These are phyloP conservation scores for Tympanopsis confertula DNA, from an alignment of 2,329 filamentous ascomycete species.

Conservation along the genomic window DNA sequence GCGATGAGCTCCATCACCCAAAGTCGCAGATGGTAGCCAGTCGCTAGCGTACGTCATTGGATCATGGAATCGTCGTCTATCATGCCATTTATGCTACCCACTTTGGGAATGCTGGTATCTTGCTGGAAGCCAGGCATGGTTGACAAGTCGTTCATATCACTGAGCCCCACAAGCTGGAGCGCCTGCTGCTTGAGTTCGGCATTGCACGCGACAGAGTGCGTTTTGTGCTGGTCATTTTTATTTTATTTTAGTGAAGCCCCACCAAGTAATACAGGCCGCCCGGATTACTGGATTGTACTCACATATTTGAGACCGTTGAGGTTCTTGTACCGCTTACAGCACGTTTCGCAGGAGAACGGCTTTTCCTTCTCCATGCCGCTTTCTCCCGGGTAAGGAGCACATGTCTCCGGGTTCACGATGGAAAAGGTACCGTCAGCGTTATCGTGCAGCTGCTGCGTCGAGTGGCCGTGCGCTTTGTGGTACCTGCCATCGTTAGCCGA, in stretches of 20 bases:
- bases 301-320: constrained; percentile 94
- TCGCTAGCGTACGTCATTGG: no score
- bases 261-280: no score
- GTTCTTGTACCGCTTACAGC: constrained; percentile 98
- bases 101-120: no score
- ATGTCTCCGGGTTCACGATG: constrained; percentile 93
- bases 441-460: constrained; percentile 91
- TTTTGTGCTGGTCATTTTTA: no score
- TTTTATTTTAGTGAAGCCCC: no score
- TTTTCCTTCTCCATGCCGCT: constrained; percentile 99
- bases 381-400: constrained; percentile 84
- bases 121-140: no score
- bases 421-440: constrained; percentile 96
- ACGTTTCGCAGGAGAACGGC: constrained; percentile 92
- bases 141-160: no score
- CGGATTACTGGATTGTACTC: constrained; percentile 22
- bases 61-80: no score
- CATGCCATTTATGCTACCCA: no score
- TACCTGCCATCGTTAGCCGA: constrained; percentile 37
- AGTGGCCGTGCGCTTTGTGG: constrained; percentile 62
- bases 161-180: no score
- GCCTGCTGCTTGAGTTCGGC: constrained; percentile 2
- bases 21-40: no score
- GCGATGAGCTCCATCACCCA: no score
- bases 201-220: not conserved